phyloP scores from a whole-genome alignment of 805 yeast genomes.

The Hanseniaspora osmophila region DNA sequence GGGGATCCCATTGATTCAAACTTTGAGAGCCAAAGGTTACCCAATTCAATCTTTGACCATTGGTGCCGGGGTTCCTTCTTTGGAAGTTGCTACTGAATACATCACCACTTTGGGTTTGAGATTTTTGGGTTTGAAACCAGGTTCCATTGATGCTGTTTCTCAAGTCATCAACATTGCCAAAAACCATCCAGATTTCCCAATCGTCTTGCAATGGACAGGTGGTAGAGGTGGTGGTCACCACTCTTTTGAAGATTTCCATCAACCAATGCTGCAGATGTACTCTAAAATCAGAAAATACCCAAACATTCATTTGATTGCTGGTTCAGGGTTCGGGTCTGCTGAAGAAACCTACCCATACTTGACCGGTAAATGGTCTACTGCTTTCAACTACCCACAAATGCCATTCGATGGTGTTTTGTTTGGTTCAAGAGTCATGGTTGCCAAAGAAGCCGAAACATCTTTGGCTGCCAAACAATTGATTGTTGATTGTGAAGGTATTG shows the following conservation, averaged over 20 bases:
- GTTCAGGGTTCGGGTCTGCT: conserved; percentile 96
- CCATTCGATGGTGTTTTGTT: conserved; percentile 95
- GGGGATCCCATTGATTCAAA: conserved; percentile 93
- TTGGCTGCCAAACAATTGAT: conserved; percentile 88
- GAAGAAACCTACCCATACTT: conserved; percentile 95
- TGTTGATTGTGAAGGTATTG: conserved; percentile 80
- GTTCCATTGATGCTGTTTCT: conserved; percentile 83
- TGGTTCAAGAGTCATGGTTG: conserved; percentile 95
- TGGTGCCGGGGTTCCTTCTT: conserved; percentile 99
- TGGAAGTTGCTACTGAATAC: conserved; percentile 94
- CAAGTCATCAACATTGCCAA: conserved; percentile 83
- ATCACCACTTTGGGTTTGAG: conserved; percentile 84
- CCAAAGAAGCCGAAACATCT: conserved; percentile 90
- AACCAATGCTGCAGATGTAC: conserved; percentile 92
- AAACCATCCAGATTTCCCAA: conserved; percentile 92
- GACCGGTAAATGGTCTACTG: conserved; percentile 91
- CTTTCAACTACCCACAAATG: conserved; percentile 90
- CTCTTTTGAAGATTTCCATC: conserved; percentile 97
- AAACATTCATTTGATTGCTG: conserved; percentile 85
- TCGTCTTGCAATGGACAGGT: conserved; percentile 98
- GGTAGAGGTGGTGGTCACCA: conserved; percentile 99
- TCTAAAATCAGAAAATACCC: conserved; percentile 81
- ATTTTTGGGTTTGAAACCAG: conserved; percentile 94
- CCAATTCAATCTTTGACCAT: conserved; percentile 92
- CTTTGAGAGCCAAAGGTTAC: conserved; percentile 78